Conservation (phyloP, 2,329 filamentous ascomycete genomes). For the Nemania sp. region DNA sequence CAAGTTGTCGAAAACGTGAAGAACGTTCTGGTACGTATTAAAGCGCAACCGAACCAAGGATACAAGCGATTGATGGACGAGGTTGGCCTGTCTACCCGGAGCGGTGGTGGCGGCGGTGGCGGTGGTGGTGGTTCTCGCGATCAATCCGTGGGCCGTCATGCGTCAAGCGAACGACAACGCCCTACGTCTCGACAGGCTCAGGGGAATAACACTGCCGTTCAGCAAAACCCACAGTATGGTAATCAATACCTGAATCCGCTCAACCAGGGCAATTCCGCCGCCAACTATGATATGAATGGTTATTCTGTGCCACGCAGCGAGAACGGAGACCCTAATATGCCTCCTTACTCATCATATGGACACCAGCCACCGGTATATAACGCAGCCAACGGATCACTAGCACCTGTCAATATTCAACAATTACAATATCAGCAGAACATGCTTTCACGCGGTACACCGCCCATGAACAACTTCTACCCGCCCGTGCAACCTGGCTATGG, state of each 20-base stretch:
- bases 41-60: conserved; percentile 92
- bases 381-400: conserved; percentile 58
- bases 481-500: conserved; percentile 67
- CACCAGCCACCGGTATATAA: conserved; percentile 66
- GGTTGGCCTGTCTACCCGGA: conserved; percentile 84
- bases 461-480: conserved; percentile 69
- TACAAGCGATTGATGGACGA: conserved; percentile 99
- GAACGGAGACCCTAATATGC: conserved; percentile 62
- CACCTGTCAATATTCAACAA: conserved; percentile 64
- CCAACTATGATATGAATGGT: conserved; percentile 62
- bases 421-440: conserved; percentile 71
- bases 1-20: conserved; percentile 95
- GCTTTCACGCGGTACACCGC: conserved; percentile 65
- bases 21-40: conserved; percentile 87
- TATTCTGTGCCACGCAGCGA: conserved; percentile 67
- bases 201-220: conserved; percentile 49
- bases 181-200: conserved; percentile 68
- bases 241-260: conserved; percentile 67
- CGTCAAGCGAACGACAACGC: conserved; percentile 64
- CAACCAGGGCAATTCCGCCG: conserved; percentile 55
- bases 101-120: conserved; percentile 53
- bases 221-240: conserved; percentile 56
- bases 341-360: conserved; percentile 64
- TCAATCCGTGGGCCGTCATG: conserved; percentile 58
- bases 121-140: conserved; percentile 54